Evolutionary conservation across 2,329 filamentous ascomycete species (phyloP).

Genomic region (Lojkania enalia): DNA sequence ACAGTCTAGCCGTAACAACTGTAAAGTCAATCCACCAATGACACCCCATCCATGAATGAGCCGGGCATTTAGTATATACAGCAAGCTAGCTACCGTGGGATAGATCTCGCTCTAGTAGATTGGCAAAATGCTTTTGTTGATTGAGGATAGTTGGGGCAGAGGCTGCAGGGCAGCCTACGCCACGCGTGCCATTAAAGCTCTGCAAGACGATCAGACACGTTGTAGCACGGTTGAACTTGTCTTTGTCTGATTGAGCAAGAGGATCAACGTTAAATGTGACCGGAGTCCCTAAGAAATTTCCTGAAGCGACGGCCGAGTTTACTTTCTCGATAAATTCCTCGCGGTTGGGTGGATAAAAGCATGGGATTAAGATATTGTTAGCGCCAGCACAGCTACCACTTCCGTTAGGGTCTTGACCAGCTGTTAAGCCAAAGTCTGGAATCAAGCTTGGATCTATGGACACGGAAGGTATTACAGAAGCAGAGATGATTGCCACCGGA

Average conservation of each 20-base stretch:
- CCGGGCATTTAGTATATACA: slow-evolving; percentile 11
- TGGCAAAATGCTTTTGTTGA: slow-evolving; percentile 12
- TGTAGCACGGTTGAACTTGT: slow-evolving; percentile 13
- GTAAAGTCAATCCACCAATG: slow-evolving; percentile 1
- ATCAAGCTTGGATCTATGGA: slow-evolving; percentile 14
- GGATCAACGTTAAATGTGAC: slow-evolving; percentile 13
- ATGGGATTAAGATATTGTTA: slow-evolving; percentile 16
- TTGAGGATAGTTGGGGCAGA: slow-evolving; percentile 13
- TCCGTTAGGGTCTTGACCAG: slow-evolving; percentile 14
- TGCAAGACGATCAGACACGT: slow-evolving; percentile 13
- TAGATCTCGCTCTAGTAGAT: slow-evolving; percentile 10
- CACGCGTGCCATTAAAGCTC: slow-evolving; percentile 14
- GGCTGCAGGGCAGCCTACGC: slow-evolving; percentile 11
- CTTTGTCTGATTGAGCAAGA: slow-evolving; percentile 11
- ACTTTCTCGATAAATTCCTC: slow-evolving; percentile 14
- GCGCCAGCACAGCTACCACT: slow-evolving; percentile 12
- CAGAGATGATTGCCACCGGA: slow-evolving; percentile 6
- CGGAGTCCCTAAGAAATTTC: slow-evolving; percentile 10
- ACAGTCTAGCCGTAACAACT: too few relatives aligned
- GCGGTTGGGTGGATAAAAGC: slow-evolving; percentile 15
- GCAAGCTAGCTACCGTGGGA: slow-evolving; percentile 9
- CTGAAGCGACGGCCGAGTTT: slow-evolving; percentile 10
- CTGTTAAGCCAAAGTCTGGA: slow-evolving; percentile 13
- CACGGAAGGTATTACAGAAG: slow-evolving; percentile 8
- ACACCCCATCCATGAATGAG: background rate